Percentiles rank a stretch among this genome's conserved stretches.
Conservation (phyloP, 2,329 filamentous ascomycete genomes). For the Stagonosporopsis cucurbitacearum region DNA sequence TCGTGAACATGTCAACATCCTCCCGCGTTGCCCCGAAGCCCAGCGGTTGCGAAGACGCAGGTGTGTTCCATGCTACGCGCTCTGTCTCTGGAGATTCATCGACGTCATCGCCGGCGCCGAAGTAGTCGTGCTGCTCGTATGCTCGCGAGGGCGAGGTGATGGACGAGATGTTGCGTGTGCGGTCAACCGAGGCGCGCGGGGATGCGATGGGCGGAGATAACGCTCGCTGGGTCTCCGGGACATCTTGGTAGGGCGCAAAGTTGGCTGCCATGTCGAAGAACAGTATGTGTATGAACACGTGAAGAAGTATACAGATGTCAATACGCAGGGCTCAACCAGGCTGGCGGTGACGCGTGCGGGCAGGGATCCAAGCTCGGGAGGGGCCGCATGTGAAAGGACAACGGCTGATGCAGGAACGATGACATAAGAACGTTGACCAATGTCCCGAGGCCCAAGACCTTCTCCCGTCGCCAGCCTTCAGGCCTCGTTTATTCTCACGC, state of each 20-base stretch:
- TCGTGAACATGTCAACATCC: constrained; percentile 82
- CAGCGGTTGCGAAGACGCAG: constrained; percentile 7
- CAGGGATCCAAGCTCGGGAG: constrained; percentile 25
- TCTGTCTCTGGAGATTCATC: constrained; percentile 29
- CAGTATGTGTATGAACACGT: background rate
- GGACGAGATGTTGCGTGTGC: constrained; percentile 38
- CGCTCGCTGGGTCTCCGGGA: constrained; percentile 81
- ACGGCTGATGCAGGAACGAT: constrained; percentile 1
- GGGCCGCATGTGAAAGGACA: constrained; percentile 21
- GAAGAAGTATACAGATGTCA: background rate
- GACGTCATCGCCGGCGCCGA: constrained; percentile 29
- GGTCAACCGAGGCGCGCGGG: constrained; percentile 48
- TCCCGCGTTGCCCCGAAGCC: constrained; percentile 54
- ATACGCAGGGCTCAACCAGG: constrained; percentile 15
- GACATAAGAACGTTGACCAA: constrained; percentile 10
- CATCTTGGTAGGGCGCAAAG: constrained; percentile 97
- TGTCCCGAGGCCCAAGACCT: constrained; percentile 6
- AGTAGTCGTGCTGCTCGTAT: constrained; percentile 52
- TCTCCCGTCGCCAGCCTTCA: constrained; percentile 19
- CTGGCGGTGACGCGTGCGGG: constrained; percentile 18
- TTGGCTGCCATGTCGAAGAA: constrained; percentile 54
- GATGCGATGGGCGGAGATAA: constrained; percentile 71
- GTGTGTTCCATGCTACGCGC: constrained; percentile 39
- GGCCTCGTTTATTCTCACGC: constrained; percentile 14
- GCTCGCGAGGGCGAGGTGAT: constrained; percentile 40